A percentile compares a stretch with the other conserved stretches of the same genome.
phyloP scores from a whole-genome alignment of 1,284 basidiomycete genomes.

The Ceratobasidium papillatum region DNA sequence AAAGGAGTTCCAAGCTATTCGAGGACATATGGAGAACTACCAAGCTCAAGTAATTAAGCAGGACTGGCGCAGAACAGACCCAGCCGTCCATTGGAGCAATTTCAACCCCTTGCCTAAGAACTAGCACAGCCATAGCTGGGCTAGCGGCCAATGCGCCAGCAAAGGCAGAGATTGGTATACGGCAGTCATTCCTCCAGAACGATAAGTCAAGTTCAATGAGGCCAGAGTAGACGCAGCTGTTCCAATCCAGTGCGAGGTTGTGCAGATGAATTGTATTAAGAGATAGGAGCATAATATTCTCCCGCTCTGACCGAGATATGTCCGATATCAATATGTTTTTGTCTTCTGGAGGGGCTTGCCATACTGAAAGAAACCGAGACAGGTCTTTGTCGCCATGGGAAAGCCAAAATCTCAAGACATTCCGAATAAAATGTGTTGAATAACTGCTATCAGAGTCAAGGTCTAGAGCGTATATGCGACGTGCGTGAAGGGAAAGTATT shows the following conservation, averaged over 20 bases:
- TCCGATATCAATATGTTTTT: background rate
- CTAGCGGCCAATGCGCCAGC: background rate
- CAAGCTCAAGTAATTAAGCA: background rate
- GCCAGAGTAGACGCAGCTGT: background rate
- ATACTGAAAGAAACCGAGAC: background rate
- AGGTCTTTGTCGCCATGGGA: background rate
- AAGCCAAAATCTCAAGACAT: background rate
- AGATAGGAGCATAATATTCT: background rate
- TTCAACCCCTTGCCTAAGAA: background rate
- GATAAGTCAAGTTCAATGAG: background rate
- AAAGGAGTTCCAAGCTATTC: background rate
- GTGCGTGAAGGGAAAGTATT: background rate
- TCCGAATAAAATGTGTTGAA: background rate
- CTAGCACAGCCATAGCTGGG: background rate
- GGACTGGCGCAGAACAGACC: too few relatives aligned
- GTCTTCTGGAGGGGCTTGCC: background rate
- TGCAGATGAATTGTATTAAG: background rate
- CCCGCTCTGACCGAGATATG: background rate
- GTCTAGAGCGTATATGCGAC: background rate
- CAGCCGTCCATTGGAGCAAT: background rate
- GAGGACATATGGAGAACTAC: background rate
- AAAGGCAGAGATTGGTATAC: background rate
- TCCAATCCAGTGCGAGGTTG: background rate
- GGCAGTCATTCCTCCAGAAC: background rate
- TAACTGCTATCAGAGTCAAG: background rate